Evolutionary conservation across 139 green algal species (phyloP).

Genomic region (Chlorella sorokiniana): DNA sequence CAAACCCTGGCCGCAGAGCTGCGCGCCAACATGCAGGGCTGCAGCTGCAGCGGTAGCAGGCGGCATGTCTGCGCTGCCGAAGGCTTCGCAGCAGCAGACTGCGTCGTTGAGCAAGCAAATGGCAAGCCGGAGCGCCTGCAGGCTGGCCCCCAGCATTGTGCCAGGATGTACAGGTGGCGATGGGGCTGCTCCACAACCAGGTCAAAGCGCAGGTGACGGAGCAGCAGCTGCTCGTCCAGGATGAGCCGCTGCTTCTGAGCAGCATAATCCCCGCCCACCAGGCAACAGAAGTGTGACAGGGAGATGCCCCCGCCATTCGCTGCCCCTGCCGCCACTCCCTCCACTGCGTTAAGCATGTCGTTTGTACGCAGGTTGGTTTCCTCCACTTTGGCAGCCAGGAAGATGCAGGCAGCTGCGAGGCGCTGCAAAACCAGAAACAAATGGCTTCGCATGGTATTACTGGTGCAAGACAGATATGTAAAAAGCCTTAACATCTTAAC

Average conservation of each 20-base stretch:
- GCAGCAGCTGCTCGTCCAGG: constrained; percentile 40
- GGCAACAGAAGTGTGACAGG: background rate
- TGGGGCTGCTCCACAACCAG: constrained; percentile 41
- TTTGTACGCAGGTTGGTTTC: constrained; percentile 44
- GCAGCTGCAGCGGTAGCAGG: constrained; percentile 31
- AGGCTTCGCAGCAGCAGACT: background rate
- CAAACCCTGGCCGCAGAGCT: background rate
- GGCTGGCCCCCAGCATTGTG: background rate
- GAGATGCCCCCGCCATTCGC: too few species aligned
- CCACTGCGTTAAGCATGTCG: constrained; percentile 45
- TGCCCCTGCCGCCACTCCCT: background rate
- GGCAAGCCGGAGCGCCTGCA: background rate
- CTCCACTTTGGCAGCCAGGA: constrained; percentile 44
- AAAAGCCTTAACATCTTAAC: background rate
- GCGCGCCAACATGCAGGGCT: constrained; percentile 25
- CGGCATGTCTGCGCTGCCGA: background rate
- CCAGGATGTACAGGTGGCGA: constrained; percentile 37
- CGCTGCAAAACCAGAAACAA: constrained; percentile 12
- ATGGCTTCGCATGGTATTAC: background rate
- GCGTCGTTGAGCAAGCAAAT: constrained; percentile 40
- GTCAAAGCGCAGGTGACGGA: constrained; percentile 46
- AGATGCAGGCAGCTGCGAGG: constrained; percentile 38
- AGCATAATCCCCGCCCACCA: constrained; percentile 42
- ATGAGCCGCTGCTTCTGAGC: constrained; percentile 39
- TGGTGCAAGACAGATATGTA: background rate